Base-by-base conservation (phyloP, 2,329 filamentous ascomycete species). In the Plenodomus lindquistii region DNA sequence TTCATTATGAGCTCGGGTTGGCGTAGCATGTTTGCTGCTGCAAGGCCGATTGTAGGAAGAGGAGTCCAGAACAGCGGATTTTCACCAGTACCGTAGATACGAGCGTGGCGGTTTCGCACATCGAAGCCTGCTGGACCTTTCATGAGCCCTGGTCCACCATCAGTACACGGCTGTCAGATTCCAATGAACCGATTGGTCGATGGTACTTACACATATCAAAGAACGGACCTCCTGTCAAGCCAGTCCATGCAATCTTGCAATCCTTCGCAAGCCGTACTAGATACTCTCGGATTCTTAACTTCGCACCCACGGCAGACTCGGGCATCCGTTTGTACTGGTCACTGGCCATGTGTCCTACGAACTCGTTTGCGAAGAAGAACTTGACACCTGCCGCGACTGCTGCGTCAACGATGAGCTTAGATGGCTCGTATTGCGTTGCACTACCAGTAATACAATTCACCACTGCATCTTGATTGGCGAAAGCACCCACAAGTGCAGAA, bases 401-500 rank as follows among this genome's bases (percentile, higher is more conserved):
- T 0, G 69, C 69, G 39, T 73, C 68, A 37, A 70, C 65, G 48
- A 72, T 64, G 20, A 63, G 59, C 36, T 74, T 76, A 54, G 82
- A 81, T 1, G 77, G 62, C 1, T 67, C 66, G 49, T 65, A 67
- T 19, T 76, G 71, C 16, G 73, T 71, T 2, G 69, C 67, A n/a
- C 72, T 71, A 7, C 75, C 76, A 19, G 82, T 70, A 2, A 77
- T 70, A 16, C 75, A 73, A 47, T 66, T 70, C 18, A 86, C 68
- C 22, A 86, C 69, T 0, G 80, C 83, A 48, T 86, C 83, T 50
- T 84, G 77, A 27, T 76, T 79, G 13, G 72, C 52, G 22, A 87
- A 76, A 1, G 77, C 79, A 2, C 72, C 53, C 16, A 46, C 50
- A 4, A 71, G 60, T 1, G 66, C 64, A 2, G 47, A 24, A 0